Evolutionary conservation across 257 asterid species (phyloP), one percentile per base, ranked within the genome.

Genomic region (Agastache rugosa): DNA sequence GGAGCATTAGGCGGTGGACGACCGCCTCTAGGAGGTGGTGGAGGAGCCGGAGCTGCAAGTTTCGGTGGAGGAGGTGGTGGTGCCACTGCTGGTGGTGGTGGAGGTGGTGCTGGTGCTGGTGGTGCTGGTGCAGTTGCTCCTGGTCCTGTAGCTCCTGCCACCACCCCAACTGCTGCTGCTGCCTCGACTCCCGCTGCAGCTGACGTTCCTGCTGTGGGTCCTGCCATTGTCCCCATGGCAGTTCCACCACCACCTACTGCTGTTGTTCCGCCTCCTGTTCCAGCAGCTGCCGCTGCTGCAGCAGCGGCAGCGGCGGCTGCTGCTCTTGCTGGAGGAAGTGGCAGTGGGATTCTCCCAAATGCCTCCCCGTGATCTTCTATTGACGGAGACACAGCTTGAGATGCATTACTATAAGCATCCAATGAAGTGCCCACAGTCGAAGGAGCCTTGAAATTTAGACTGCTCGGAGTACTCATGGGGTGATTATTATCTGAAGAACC

Each of bases 1-100:
- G 96, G 96, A n/a, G 96, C 89, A 81, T 79, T 87, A 56, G 97
- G 96, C 1, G 79, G 74, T 62, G 96, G 96, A 55, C 84, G 90
- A 2, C 72, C 78, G 45, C 67, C 78, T 79, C 71, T 87, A 31
- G 97, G 97, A 48, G 93, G 99, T 10, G 99, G 93, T 45, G 99
- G 99, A 31, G 97, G 92, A 45, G 88, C 83, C 0, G 97, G 90
- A 70, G 90, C 81, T 2, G 87, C 82, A 8, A 89, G 88, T 79
- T 87, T 84, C 41, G 92, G 89, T 37, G 95, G 92, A 35, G 93
- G 86, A 53, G 83, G 86, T 3, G 86, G 86, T 29, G 87, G 84
- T 16, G 73, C 54, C 5, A 60, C 54, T 3, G 86, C 81, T 0
- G 83, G 61, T 19, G 84, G 77, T 14, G 85, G 79, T 22, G 87